Evolutionary conservation across 1,139 yeast species (phyloP).

Genomic region (Cylindricascospora bacillispora): DNA sequence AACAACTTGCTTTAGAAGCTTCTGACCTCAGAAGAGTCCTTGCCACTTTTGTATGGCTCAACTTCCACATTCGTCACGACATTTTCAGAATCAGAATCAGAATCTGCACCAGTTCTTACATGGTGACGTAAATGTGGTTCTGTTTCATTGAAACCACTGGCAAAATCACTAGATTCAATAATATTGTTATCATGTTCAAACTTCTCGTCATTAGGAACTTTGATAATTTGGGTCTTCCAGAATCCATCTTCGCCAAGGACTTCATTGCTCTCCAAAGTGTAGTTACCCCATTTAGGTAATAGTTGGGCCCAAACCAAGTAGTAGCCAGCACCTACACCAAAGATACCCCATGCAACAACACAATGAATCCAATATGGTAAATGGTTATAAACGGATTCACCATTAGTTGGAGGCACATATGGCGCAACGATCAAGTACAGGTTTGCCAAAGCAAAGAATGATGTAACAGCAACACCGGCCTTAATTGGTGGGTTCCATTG

Average conservation of each 20-base stretch:
- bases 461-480: constrained; percentile 50
- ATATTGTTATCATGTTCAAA: too few species aligned
- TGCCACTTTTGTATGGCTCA: too few species aligned
- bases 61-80: too few species aligned
- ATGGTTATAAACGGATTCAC: constrained; percentile 50
- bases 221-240: constrained; percentile 54
- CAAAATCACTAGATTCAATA: too few species aligned
- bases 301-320: constrained; percentile 58
- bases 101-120: too few species aligned
- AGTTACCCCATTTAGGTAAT: constrained; percentile 47
- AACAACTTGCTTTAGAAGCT: too few species aligned
- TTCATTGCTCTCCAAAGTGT: constrained; percentile 45
- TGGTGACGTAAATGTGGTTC: too few species aligned
- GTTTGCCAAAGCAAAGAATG: constrained; percentile 57
- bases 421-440: constrained; percentile 68
- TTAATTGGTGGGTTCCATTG: constrained; percentile 68
- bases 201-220: constrained; percentile 20
- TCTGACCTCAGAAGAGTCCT: too few species aligned
- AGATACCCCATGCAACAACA: constrained; percentile 72
- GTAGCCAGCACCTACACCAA: constrained; percentile 56
- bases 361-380: constrained; percentile 75
- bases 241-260: constrained; percentile 59
- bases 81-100: too few species aligned
- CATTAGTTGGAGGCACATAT: constrained; percentile 59
- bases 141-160: too few species aligned